phyloP scores from a whole-genome alignment of 2,329 filamentous ascomycete genomes.

The Colletotrichum sp. region DNA sequence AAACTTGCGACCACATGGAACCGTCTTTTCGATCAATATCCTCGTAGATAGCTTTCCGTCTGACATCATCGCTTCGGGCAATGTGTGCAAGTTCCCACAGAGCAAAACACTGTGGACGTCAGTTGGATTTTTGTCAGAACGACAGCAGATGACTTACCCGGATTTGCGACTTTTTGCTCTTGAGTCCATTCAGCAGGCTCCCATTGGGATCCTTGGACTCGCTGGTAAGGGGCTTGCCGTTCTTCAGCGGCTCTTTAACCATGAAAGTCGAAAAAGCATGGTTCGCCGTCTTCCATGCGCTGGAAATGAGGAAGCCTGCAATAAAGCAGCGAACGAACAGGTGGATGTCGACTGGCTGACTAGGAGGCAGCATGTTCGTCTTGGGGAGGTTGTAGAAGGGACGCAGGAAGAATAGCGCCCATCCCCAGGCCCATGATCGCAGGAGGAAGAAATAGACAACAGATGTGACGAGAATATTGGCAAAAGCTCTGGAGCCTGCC shows the following conservation, averaged over 20 bases:
- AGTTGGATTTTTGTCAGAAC: neutral
- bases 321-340: conserved; percentile 61
- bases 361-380: conserved; percentile 66
- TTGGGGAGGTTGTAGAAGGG: conserved; percentile 78
- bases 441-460: conserved; percentile 68
- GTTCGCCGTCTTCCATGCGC: conserved; percentile 81
- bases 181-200: conserved; percentile 83
- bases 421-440: conserved; percentile 69
- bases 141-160: conserved; percentile 53
- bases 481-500: conserved; percentile 44
- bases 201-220: conserved; percentile 93
- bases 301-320: conserved; percentile 70
- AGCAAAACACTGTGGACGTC: conserved; percentile 61
- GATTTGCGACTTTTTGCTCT: conserved; percentile 79
- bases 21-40: conserved; percentile 86
- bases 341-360: conserved; percentile 61
- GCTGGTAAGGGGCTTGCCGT: conserved; percentile 80
- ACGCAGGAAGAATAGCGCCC: conserved; percentile 73
- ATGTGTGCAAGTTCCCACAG: conserved; percentile 91
- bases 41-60: conserved; percentile 81
- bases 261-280: conserved; percentile 81
- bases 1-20: conserved; percentile 82
- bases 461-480: conserved; percentile 50
- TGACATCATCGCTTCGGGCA: conserved; percentile 73
- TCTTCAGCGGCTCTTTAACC: conserved; percentile 81